Evolutionary conservation across 495 filamentous ascomycete genomes (phyloP).

Genomic region (Talaromyces trachyspermus): DNA sequence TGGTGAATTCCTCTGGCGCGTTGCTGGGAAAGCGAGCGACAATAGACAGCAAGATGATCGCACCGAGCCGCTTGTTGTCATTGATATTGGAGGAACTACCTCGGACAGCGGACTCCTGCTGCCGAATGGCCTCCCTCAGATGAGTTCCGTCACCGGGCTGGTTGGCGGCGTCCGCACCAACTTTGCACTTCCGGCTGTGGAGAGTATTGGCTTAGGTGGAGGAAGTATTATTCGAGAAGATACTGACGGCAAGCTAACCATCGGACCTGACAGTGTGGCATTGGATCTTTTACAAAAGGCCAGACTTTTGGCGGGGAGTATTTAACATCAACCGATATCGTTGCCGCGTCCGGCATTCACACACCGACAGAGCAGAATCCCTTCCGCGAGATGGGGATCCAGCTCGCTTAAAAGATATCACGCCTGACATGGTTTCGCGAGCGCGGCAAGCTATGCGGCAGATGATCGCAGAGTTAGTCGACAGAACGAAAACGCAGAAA

Average conservation of each 20-base stretch:
- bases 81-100: slow-evolving; percentile 46
- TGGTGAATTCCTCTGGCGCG: slow-evolving; percentile 33
- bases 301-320: slow-evolving; percentile 43
- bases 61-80: slow-evolving; percentile 25
- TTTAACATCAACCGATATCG: slow-evolving; percentile 44
- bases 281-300: slow-evolving; percentile 43
- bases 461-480: slow-evolving; percentile 16
- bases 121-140: slow-evolving; percentile 35
- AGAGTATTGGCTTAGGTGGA: slow-evolving; percentile 47
- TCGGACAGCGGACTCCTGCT: slow-evolving; percentile 41
- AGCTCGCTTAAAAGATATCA: too few species aligned
- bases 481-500: slow-evolving; percentile 12
- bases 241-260: slow-evolving; percentile 23
- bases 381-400: slow-evolving; percentile 12
- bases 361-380: slow-evolving; percentile 11
- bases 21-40: slow-evolving; percentile 22
- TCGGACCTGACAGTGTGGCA: slow-evolving; percentile 52
- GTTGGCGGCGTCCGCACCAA: slow-evolving; percentile 42
- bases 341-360: slow-evolving; percentile 26
- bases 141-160: slow-evolving; percentile 33
- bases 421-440: slow-evolving; percentile 4
- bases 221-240: slow-evolving; percentile 39
- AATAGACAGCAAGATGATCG: slow-evolving; percentile 11
- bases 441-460: slow-evolving; percentile 11
- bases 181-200: slow-evolving; percentile 45